Percentiles rank a stretch among this genome's conserved stretches.
phyloP scores from a whole-genome alignment of 441 rosid genomes.

The Biscutella auriculata region DNA sequence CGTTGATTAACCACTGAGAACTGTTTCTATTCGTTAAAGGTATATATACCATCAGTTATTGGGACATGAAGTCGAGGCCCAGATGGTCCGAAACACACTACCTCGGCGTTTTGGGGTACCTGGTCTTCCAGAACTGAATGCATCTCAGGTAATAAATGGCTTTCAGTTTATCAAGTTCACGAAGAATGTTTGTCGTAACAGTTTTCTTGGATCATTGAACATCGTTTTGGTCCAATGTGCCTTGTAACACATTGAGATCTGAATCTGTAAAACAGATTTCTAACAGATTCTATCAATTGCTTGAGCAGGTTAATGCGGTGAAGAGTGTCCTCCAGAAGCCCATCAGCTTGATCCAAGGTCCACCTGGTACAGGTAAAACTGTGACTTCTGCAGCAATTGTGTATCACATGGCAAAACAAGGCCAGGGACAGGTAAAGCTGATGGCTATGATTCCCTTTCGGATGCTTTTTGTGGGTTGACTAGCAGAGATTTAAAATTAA shows the following conservation, averaged over 20 bases:
- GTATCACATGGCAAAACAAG: slow-evolving; percentile 98
- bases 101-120: slow-evolving; percentile 98
- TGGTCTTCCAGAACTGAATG: slow-evolving; percentile 96
- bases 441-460: background rate
- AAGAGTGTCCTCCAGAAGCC: slow-evolving; percentile 98
- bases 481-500: slow-evolving; percentile 2
- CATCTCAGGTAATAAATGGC: slow-evolving; percentile 65
- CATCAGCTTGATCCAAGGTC: slow-evolving; percentile 95
- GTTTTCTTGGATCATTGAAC: background rate
- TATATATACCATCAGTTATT: slow-evolving; percentile 91
- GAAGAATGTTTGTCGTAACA: background rate
- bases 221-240: slow-evolving; percentile 1
- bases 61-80: slow-evolving; percentile 98
- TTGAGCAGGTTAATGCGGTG: slow-evolving; percentile 78
- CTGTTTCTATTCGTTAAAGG: slow-evolving; percentile 28
- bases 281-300: background rate
- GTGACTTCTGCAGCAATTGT: slow-evolving; percentile 99
- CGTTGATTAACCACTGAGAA: background rate
- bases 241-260: background rate
- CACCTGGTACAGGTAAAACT: slow-evolving; percentile 99
- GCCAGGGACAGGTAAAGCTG: slow-evolving; percentile 80
- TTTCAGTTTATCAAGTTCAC: background rate
- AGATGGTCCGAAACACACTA: slow-evolving; percentile 78
- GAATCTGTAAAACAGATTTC: background rate
- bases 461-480: background rate